Evolutionary conservation across 495 filamentous ascomycete genomes (phyloP).

Genomic region (Lasiosphaeria ovina): DNA sequence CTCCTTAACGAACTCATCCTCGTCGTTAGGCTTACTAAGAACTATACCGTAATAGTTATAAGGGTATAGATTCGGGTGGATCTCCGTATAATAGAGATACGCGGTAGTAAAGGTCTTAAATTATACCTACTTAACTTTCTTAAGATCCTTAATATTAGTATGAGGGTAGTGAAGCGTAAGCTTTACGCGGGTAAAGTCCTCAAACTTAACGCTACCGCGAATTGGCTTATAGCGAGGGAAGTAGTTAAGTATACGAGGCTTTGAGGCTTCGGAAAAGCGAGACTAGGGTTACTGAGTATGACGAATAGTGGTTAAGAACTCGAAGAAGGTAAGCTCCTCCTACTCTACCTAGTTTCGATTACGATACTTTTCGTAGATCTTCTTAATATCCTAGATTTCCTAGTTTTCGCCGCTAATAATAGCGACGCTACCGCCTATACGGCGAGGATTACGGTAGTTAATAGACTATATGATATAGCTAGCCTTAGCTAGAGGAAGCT

Average conservation of each 20-base stretch:
- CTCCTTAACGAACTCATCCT: too few relatives aligned
- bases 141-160: not conserved
- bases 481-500: not conserved
- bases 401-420: not conserved
- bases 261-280: not conserved
- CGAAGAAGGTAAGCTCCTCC: not conserved
- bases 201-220: not conserved
- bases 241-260: not conserved
- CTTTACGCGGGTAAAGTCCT: not conserved
- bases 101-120: not conserved
- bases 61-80: not conserved
- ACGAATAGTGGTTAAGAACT: not conserved
- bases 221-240: not conserved
- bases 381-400: not conserved
- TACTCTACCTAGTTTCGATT: not conserved
- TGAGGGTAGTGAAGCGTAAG: not conserved
- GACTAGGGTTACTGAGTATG: not conserved
- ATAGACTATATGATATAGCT: not conserved
- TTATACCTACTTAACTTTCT: not conserved
- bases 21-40: too few relatives aligned
- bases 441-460: not conserved
- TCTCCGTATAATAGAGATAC: not conserved
- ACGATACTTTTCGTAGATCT: not conserved
- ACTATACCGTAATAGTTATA: too few relatives aligned
- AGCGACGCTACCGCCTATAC: not conserved